These are phyloP conservation scores for Fusarium albidum DNA, from an alignment of 2,329 filamentous ascomycete genomes.

Conservation along the genomic window DNA sequence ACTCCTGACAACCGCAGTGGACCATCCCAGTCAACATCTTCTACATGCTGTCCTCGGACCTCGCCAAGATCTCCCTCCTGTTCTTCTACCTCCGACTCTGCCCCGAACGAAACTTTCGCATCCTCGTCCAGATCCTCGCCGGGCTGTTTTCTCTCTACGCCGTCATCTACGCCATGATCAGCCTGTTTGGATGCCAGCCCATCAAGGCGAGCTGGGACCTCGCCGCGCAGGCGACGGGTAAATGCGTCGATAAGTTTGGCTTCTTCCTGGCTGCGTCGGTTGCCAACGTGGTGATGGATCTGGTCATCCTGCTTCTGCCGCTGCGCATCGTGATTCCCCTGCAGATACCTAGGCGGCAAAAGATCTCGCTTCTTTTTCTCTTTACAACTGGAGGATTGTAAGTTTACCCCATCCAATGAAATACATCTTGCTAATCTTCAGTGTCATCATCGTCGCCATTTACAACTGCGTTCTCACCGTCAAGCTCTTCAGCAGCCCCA, in stretches of 20 bases:
- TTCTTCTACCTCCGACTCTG: conserved; percentile 36
- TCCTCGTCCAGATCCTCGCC: conserved; percentile 11
- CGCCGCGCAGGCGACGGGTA: conserved; percentile 27
- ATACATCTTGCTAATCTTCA: not conserved
- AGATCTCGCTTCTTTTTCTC: conserved; percentile 25
- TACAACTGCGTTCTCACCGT: conserved; percentile 36
- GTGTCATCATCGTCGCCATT: conserved; percentile 35
- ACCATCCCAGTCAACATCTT: conserved; percentile 38
- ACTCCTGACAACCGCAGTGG: conserved; percentile 19
- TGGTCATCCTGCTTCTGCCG: conserved; percentile 27
- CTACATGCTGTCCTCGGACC: conserved; percentile 36
- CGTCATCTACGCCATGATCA: conserved; percentile 34
- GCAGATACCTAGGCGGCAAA: conserved; percentile 30
- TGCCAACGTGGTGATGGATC: conserved; percentile 36
- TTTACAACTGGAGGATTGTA: conserved; percentile 37
- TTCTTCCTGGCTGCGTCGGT: conserved; percentile 36
- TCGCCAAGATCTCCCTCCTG: conserved; percentile 35
- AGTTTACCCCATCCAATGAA: not conserved
- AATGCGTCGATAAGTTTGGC: conserved; percentile 35
- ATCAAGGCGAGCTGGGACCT: conserved; percentile 36
- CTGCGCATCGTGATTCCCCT: conserved; percentile 25
- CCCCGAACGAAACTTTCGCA: conserved; percentile 31
- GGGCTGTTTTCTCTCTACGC: conserved; percentile 25
- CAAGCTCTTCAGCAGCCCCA: conserved; percentile 23
- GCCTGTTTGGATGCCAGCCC: conserved; percentile 32